Conservation (phyloP, 495 filamentous ascomycete genomes). For the Ascodesmis nigricans region DNA sequence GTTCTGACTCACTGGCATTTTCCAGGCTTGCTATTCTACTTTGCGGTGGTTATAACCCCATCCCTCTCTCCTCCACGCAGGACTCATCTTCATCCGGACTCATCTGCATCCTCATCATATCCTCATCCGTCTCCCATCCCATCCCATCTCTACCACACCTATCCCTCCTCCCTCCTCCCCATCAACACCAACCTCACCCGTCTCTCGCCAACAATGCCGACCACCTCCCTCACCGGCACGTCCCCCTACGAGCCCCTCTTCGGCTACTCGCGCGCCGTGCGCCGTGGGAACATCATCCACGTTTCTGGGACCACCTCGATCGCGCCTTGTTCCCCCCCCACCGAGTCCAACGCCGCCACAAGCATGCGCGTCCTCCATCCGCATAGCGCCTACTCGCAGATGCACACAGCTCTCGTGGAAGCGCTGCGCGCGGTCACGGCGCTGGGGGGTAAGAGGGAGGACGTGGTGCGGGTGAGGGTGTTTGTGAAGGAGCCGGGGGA, state of each 20-base stretch:
- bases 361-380: slow-evolving; percentile 22
- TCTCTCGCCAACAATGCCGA: too few species aligned
- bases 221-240: slow-evolving; percentile 19
- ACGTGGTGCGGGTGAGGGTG: slow-evolving; percentile 26
- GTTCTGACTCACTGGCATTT: too few species aligned
- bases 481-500: slow-evolving; percentile 17
- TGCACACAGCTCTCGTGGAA: slow-evolving; percentile 24
- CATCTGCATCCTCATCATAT: too few species aligned
- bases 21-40: too few species aligned
- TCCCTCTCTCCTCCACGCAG: too few species aligned
- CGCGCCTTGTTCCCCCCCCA: too few species aligned
- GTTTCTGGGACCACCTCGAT: slow-evolving; percentile 29
- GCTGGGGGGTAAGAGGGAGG: slow-evolving; percentile 25
- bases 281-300: slow-evolving; percentile 26
- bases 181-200: too few species aligned
- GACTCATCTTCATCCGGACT: too few species aligned
- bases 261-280: slow-evolving; percentile 30
- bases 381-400: slow-evolving; percentile 25
- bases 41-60: too few species aligned
- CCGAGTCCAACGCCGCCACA: slow-evolving; percentile 16
- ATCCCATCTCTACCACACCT: too few species aligned
- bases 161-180: too few species aligned
- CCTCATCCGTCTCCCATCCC: too few species aligned
- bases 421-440: slow-evolving; percentile 25
- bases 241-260: slow-evolving; percentile 27